Conservation (phyloP, 352 stramenopile genomes). For the Phytophthora vignae region DNA sequence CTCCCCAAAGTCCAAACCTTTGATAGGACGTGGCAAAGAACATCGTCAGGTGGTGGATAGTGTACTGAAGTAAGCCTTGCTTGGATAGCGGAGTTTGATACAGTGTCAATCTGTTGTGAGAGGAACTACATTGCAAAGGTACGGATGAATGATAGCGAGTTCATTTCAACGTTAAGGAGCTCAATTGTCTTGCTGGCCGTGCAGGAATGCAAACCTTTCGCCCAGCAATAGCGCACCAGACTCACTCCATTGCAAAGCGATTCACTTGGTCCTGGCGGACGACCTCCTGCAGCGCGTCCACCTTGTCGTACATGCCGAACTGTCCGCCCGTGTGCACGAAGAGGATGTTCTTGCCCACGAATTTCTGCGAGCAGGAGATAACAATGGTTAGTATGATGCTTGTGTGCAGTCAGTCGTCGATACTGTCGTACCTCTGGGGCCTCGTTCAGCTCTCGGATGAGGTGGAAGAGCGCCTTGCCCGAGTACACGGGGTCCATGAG, state of each 20-base stretch:
- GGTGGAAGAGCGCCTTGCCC: constrained; percentile 86
- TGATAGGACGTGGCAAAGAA: constrained; percentile 26
- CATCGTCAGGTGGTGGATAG: background rate
- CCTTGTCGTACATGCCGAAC: constrained; percentile 94
- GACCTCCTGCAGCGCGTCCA: constrained; percentile 68
- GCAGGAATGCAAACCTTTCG: too few relatives aligned
- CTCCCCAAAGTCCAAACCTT: constrained; percentile 30
- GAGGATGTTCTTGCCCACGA: constrained; percentile 82
- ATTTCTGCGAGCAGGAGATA: constrained; percentile 61
- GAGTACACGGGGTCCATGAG: constrained; percentile 91
- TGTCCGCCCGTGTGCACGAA: constrained; percentile 94
- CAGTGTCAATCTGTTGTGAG: too few relatives aligned
- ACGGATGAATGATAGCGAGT: too few relatives aligned
- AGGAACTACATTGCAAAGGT: too few relatives aligned
- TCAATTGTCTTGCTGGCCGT: too few relatives aligned
- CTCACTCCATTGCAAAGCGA: constrained; percentile 68
- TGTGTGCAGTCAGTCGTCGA: background rate
- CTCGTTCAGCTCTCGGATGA: constrained; percentile 82
- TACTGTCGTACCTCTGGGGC: constrained; percentile 49
- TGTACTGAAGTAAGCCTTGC: too few relatives aligned
- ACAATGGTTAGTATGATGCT: background rate
- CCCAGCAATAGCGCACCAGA: too few relatives aligned
- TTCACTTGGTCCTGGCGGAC: constrained; percentile 58
- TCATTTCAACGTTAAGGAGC: too few relatives aligned
- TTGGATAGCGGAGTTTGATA: too few relatives aligned